A percentile compares a stretch with the other conserved stretches of the same genome.
Evolutionary conservation across 495 filamentous ascomycete species (phyloP).

Genomic region (Xylaria cubensis): DNA sequence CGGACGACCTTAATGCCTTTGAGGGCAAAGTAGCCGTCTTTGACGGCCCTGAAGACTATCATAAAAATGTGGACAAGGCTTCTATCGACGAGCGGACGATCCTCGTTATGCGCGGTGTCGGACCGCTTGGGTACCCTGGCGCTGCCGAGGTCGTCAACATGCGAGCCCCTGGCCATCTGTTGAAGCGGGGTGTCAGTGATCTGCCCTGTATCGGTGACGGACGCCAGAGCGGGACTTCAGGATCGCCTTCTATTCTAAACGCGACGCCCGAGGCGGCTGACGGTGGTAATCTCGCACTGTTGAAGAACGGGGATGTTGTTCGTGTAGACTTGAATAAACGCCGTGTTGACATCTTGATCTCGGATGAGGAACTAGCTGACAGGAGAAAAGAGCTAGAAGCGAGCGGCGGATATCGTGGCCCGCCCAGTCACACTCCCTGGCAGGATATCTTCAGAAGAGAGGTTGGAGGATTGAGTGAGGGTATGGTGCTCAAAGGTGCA

Average conservation of each 20-base stretch:
- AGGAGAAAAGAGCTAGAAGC: conserved; percentile 20
- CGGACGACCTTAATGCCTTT: conserved; percentile 59
- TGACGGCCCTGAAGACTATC: conserved; percentile 62
- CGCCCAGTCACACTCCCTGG: conserved; percentile 29
- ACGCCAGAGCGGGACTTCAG: conserved; percentile 62
- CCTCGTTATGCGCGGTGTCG: conserved; percentile 61
- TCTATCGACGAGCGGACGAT: conserved; percentile 58
- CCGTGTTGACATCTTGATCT: conserved; percentile 60
- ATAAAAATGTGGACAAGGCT: conserved; percentile 54
- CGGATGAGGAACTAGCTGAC: conserved; percentile 33
- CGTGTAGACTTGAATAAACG: conserved; percentile 63
- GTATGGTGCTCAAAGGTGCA: conserved; percentile 59
- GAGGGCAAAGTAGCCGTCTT: conserved; percentile 59
- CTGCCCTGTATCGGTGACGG: conserved; percentile 64
- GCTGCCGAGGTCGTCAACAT: conserved; percentile 65
- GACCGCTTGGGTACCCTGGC: conserved; percentile 61
- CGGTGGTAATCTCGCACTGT: conserved; percentile 62
- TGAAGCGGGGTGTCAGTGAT: conserved; percentile 56
- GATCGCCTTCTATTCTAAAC: conserved; percentile 61
- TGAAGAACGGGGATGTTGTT: conserved; percentile 61
- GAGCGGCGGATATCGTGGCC: conserved; percentile 22
- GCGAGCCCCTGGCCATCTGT: conserved; percentile 56
- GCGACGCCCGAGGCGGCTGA: conserved; percentile 67
- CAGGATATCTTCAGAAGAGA: conserved; percentile 30
- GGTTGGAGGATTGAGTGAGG: conserved; percentile 57